phyloP scores from a whole-genome alignment of 805 yeast species.

The Ogataea pini region DNA sequence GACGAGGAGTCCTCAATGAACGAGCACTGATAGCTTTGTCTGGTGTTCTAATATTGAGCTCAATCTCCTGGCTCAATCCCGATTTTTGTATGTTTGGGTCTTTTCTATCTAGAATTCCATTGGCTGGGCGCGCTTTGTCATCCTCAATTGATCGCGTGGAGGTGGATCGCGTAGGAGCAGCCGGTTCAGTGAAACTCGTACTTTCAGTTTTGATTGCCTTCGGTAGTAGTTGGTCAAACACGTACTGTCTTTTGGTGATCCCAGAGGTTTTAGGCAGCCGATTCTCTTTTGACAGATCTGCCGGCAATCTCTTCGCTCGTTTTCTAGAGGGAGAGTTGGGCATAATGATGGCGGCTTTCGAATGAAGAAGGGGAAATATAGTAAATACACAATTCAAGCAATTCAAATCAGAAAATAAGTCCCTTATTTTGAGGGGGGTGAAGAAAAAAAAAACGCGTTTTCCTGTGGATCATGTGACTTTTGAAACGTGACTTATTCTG shows the following conservation, averaged over 20 bases:
- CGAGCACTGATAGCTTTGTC: conserved; percentile 10
- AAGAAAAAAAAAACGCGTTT: neutral
- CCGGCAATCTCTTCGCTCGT: conserved; percentile 8
- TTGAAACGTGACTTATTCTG: too few relatives aligned
- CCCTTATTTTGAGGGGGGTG: too few relatives aligned
- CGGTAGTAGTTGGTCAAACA: conserved; percentile 12
- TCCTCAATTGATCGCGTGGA: neutral
- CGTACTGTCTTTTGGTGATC: conserved; percentile 10
- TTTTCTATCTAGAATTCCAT: conserved; percentile 10
- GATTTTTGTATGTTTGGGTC: conserved; percentile 24
- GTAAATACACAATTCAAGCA: neutral
- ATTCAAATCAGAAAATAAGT: neutral
- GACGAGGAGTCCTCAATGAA: conserved; percentile 8
- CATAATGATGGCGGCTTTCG: neutral
- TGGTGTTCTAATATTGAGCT: conserved; percentile 26
- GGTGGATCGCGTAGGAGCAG: conserved; percentile 7
- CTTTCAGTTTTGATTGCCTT: conserved; percentile 2
- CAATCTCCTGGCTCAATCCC: conserved; percentile 18
- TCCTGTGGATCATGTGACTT: too few relatives aligned
- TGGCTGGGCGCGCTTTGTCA: neutral
- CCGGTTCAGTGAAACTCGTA: conserved; percentile 11
- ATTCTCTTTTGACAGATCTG: conserved; percentile 12
- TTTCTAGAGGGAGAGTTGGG: conserved; percentile 12
- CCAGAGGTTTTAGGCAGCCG: conserved; percentile 2
- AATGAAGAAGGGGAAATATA: neutral